A percentile compares a stretch with the other conserved stretches of the same genome.
Conservation (phyloP, 805 yeast species). For the Yamadazyma sp. region DNA sequence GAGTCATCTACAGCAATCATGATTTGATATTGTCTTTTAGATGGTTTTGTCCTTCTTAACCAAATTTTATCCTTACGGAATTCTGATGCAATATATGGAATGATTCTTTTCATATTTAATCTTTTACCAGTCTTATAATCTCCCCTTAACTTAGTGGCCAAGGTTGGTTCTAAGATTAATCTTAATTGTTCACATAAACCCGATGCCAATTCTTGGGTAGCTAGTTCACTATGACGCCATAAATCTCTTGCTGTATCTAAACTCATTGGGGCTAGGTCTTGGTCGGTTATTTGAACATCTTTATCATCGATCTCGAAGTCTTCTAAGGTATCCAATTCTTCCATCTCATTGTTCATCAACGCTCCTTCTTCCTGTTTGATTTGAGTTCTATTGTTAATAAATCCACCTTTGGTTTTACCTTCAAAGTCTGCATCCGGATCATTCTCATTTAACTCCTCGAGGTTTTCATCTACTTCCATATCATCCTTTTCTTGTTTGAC, state of each 20-base stretch:
- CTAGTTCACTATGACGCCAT: conserved; percentile 80
- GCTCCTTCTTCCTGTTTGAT: conserved; percentile 29
- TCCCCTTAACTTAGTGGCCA: conserved; percentile 92
- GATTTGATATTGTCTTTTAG: conserved; percentile 94
- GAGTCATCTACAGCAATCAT: conserved; percentile 98
- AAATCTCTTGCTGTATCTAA: conserved; percentile 67
- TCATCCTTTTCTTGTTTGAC: conserved; percentile 24
- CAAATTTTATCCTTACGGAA: conserved; percentile 97
- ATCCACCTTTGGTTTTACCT: conserved; percentile 49
- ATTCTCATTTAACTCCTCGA: conserved; percentile 24
- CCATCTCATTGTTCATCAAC: conserved; percentile 18
- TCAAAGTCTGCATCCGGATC: conserved; percentile 44
- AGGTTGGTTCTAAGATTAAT: conserved; percentile 89
- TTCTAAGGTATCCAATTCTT: conserved; percentile 15
- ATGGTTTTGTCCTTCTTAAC: conserved; percentile 96
- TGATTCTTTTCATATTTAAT: conserved; percentile 94
- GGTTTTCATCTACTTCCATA: conserved; percentile 29
- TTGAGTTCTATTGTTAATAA: conserved; percentile 45
- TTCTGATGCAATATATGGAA: conserved; percentile 96
- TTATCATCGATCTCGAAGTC: conserved; percentile 18
- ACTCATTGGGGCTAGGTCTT: conserved; percentile 42
- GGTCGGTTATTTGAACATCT: conserved; percentile 15
- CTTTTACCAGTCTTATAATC: conserved; percentile 97
- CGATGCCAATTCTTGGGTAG: conserved; percentile 86
- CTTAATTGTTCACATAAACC: conserved; percentile 90